Conservation (phyloP, 1,284 basidiomycete species). For the Austroboletus niveus region DNA sequence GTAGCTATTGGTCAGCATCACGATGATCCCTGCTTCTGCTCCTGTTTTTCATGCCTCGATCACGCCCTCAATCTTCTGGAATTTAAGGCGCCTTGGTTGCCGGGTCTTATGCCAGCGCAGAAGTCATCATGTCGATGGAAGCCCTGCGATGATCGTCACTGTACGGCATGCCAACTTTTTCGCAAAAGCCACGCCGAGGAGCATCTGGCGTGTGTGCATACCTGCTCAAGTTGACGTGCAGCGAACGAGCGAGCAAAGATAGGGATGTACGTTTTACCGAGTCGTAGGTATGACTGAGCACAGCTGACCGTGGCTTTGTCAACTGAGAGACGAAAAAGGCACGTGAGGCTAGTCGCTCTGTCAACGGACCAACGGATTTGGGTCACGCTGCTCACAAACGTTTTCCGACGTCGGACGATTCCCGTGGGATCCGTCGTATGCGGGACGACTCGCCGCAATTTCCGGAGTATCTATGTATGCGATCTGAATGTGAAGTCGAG, state of each 20-base stretch:
- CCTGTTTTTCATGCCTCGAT: no score
- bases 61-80: no score
- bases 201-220: no score
- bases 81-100: neutral
- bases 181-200: neutral
- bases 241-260: no score
- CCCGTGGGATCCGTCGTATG: neutral
- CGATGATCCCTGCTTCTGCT: no score
- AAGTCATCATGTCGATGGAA: neutral
- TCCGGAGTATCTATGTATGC: neutral
- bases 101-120: neutral
- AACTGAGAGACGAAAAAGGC: neutral
- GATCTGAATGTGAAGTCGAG: neutral
- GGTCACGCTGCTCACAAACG: neutral
- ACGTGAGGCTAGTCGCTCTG: neutral
- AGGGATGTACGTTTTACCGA: no score
- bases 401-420: neutral
- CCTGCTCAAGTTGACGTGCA: no score
- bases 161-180: neutral
- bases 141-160: neutral
- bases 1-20: no score
- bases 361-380: neutral
- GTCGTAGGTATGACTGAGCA: neutral
- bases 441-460: neutral
- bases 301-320: conserved; percentile 1